Conservation (phyloP, 495 filamentous ascomycete genomes). For the Lichenothelia convexa region DNA sequence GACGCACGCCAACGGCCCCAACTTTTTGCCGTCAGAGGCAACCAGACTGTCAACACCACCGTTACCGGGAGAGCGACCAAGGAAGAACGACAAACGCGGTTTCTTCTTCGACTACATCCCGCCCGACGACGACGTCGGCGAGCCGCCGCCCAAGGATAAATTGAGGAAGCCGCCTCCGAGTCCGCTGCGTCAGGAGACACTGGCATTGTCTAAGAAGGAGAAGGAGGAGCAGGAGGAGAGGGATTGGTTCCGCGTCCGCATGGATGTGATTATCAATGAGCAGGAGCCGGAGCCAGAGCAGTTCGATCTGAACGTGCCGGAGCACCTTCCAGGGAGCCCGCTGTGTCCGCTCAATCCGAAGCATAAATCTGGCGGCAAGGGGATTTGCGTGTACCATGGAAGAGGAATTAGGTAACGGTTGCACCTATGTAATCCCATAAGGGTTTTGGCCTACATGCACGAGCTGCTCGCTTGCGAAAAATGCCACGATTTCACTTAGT, state of each 20-base stretch:
- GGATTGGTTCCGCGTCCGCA: background rate
- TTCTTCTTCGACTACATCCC: slow-evolving; percentile 31
- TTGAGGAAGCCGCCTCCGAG: background rate
- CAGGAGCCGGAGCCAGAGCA: background rate
- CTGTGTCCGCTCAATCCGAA: slow-evolving; percentile 42
- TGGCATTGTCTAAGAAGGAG: background rate
- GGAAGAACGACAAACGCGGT: slow-evolving; percentile 19
- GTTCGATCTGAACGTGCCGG: slow-evolving; percentile 40
- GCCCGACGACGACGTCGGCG: slow-evolving; percentile 1
- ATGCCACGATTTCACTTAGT: too few species aligned
- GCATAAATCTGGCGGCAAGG: slow-evolving; percentile 32
- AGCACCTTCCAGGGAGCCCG: slow-evolving; percentile 44
- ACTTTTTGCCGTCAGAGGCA: too few species aligned
- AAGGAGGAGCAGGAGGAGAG: background rate
- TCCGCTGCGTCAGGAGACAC: background rate
- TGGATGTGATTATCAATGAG: background rate
- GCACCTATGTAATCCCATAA: too few species aligned
- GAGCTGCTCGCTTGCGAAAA: too few species aligned
- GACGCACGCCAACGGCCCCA: too few species aligned
- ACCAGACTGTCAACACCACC: too few species aligned
- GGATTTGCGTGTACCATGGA: slow-evolving; percentile 34
- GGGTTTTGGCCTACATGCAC: too few species aligned
- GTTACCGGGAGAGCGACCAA: too few species aligned
- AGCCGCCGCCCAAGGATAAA: background rate
- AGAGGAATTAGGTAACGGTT: too few species aligned